A percentile compares a stretch with the other conserved stretches of the same genome.
Evolutionary conservation across 2,329 filamentous ascomycete species (phyloP).

Genomic region (Phyllosticta paracitricarpa): DNA sequence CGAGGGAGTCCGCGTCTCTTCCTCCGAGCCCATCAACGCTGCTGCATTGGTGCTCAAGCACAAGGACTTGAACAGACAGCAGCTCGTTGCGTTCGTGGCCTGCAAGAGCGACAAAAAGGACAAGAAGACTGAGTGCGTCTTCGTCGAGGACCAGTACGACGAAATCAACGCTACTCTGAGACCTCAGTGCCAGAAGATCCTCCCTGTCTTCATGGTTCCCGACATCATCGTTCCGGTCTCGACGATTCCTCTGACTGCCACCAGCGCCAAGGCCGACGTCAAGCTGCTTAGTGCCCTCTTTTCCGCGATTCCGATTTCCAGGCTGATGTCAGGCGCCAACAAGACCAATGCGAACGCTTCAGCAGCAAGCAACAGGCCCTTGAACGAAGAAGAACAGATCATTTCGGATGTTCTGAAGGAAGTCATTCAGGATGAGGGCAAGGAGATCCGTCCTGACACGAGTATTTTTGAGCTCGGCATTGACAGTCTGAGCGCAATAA

Average conservation of each 20-base stretch:
- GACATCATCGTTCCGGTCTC: constrained; percentile 29
- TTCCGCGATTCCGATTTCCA: constrained; percentile 16
- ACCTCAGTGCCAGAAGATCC: constrained; percentile 11
- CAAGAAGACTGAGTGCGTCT: constrained; percentile 13
- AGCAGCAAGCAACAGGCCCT: background rate
- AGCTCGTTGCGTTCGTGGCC: constrained; percentile 9
- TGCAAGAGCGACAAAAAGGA: constrained; percentile 12
- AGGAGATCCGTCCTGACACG: constrained; percentile 16
- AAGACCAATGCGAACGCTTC: background rate
- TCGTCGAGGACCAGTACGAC: constrained; percentile 12
- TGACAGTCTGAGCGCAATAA: constrained; percentile 30
- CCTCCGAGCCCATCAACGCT: constrained; percentile 13
- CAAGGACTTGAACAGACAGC: background rate
- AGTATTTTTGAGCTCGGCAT: constrained; percentile 30
- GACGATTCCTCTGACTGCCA: constrained; percentile 25
- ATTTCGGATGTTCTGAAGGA: constrained; percentile 18
- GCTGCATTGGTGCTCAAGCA: constrained; percentile 5
- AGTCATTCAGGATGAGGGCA: constrained; percentile 15
- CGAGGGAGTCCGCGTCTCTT: constrained; percentile 26
- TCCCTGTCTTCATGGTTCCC: constrained; percentile 32
- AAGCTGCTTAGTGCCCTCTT: constrained; percentile 24
- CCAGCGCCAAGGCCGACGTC: constrained; percentile 25
- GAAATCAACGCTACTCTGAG: constrained; percentile 12
- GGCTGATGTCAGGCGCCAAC: constrained; percentile 11
- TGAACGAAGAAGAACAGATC: constrained; percentile 19